A percentile compares a stretch with the other conserved stretches of the same genome.
phyloP scores from a whole-genome alignment of 139 green algal species.

The Dunaliella sp. region DNA sequence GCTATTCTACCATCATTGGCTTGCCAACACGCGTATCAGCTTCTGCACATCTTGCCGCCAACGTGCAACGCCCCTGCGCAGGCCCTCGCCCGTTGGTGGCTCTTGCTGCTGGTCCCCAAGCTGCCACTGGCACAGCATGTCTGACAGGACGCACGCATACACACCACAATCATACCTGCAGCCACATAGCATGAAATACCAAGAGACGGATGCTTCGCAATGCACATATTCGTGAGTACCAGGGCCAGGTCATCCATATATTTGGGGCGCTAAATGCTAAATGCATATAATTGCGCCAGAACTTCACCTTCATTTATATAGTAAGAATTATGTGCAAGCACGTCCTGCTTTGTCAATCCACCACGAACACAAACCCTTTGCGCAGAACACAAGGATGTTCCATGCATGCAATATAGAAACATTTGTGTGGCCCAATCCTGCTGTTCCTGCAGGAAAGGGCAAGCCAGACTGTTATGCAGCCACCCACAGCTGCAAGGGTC shows the following conservation, averaged over 20 bases:
- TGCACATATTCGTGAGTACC: neutral
- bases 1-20: too few species aligned
- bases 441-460: too few species aligned
- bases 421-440: neutral
- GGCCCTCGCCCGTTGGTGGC: neutral
- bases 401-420: neutral
- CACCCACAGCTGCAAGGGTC: too few species aligned
- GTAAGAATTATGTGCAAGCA: neutral
- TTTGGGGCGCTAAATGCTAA: too few species aligned
- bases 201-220: neutral
- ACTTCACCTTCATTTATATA: too few species aligned
- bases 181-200: neutral
- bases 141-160: neutral
- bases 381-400: neutral
- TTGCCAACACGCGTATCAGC: too few species aligned
- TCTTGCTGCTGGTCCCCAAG: neutral
- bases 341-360: neutral
- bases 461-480: too few species aligned
- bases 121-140: neutral
- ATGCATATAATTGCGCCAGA: too few species aligned
- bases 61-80: neutral
- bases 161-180: neutral
- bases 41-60: neutral
- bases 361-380: too few species aligned
- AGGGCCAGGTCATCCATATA: neutral